A percentile compares a stretch with the other conserved stretches of the same genome.
phyloP scores from a whole-genome alignment of 1,284 basidiomycete species.

The Xerocomus minutiporus region DNA sequence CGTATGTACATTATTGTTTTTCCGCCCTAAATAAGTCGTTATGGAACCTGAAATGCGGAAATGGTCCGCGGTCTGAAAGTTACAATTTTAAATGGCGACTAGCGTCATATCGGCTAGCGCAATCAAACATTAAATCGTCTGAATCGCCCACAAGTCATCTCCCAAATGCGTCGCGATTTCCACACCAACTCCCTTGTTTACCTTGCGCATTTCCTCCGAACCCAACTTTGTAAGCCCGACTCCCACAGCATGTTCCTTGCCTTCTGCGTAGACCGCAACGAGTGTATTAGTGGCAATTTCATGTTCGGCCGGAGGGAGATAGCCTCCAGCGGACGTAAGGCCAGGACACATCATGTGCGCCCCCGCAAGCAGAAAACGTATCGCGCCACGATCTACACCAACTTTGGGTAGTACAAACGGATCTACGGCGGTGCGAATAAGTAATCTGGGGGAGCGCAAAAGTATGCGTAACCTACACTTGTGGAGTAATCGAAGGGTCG shows the following conservation, averaged over 20 bases:
- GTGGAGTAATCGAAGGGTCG: slow-evolving; percentile 85
- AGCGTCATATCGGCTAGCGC: too few species aligned
- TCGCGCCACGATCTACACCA: slow-evolving; percentile 92
- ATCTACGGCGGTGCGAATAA: slow-evolving; percentile 48
- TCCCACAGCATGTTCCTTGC: slow-evolving; percentile 91
- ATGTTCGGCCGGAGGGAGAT: slow-evolving; percentile 71
- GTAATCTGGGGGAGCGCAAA: background rate
- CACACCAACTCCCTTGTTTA: slow-evolving; percentile 90
- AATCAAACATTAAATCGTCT: slow-evolving; percentile 49
- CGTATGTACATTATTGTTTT: background rate
- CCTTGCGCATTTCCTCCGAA: slow-evolving; percentile 84
- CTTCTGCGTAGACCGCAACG: slow-evolving; percentile 90
- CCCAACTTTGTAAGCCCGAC: slow-evolving; percentile 82
- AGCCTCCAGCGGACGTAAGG: slow-evolving; percentile 87
- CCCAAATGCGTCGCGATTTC: slow-evolving; percentile 85
- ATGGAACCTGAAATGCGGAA: slow-evolving; percentile 7
- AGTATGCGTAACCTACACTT: slow-evolving; percentile 61
- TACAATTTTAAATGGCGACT: background rate
- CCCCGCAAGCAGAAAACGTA: slow-evolving; percentile 91
- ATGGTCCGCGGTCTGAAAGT: slow-evolving; percentile 17
- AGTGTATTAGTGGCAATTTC: slow-evolving; percentile 67
- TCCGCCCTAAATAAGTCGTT: background rate
- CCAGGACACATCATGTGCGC: slow-evolving; percentile 98
- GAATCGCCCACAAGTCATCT: slow-evolving; percentile 84
- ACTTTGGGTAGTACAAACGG: slow-evolving; percentile 87